These are phyloP conservation scores for Gaertneriomyces semiglobifer DNA, from an alignment of 192 early-diverging fungal genomes.

Conservation along the genomic window DNA sequence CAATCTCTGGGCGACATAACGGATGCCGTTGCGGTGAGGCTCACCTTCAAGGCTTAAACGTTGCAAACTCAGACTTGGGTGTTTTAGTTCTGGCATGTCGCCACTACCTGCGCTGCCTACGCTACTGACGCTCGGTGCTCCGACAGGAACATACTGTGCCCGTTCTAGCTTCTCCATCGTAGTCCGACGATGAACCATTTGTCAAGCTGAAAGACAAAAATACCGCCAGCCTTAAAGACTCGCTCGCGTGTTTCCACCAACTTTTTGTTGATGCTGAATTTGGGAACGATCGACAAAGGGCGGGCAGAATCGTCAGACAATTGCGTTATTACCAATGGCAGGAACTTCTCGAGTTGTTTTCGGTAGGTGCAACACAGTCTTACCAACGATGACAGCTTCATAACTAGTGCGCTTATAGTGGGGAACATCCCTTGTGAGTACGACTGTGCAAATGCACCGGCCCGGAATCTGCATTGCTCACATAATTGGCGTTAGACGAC, in stretches of 20 bases:
- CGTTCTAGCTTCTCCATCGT: background rate
- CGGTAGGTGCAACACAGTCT: constrained; percentile 21
- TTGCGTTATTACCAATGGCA: too few species aligned
- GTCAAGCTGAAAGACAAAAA: too few species aligned
- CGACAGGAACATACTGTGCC: background rate
- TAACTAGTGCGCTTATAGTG: constrained; percentile 19
- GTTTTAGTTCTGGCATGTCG: background rate
- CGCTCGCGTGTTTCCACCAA: background rate
- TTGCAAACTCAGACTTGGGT: background rate
- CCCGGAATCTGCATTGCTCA: background rate
- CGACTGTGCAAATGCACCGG: too few species aligned
- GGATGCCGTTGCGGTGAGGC: background rate
- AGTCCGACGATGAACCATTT: background rate
- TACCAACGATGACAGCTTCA: background rate
- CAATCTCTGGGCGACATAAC: too few species aligned
- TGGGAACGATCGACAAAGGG: too few species aligned
- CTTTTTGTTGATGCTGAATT: background rate
- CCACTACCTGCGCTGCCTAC: constrained; percentile 6
- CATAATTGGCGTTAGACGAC: constrained; percentile 50
- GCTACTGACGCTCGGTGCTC: background rate
- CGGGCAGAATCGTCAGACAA: too few species aligned
- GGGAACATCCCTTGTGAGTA: constrained; percentile 46
- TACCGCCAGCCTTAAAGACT: background rate
- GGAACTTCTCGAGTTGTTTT: constrained; percentile 35
- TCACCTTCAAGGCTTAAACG: background rate